Evolutionary conservation across 1,139 yeast genomes (phyloP).

Genomic region (Candida frijolesensis): DNA sequence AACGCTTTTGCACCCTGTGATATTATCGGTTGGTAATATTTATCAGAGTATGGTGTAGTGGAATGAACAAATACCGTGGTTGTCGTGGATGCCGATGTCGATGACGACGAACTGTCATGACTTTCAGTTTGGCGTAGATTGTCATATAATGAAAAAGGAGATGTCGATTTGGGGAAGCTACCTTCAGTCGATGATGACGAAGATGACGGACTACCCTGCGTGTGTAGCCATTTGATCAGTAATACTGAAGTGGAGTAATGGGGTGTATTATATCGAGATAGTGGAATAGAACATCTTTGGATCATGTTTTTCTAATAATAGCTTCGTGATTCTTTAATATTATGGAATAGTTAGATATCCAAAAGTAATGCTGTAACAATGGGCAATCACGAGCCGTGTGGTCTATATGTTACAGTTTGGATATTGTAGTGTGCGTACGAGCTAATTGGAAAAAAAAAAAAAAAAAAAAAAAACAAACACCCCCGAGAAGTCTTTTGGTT

Average conservation of each 20-base stretch:
- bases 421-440: no score
- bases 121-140: slow-evolving; percentile 1
- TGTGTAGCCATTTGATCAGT: slow-evolving; percentile 3
- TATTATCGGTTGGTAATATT: slow-evolving; percentile 30
- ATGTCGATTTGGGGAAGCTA: not conserved
- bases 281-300: slow-evolving; percentile 4
- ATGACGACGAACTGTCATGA: not conserved
- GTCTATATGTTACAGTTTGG: no score
- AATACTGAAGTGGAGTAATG: not conserved
- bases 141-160: slow-evolving; percentile 2
- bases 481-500: no score
- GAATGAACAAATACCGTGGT: slow-evolving; percentile 10
- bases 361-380: not conserved
- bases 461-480: not conserved
- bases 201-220: not conserved
- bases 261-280: slow-evolving; percentile 5
- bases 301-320: slow-evolving; percentile 1
- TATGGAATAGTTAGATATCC: not conserved
- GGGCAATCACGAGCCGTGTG: not conserved
- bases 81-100: not conserved
- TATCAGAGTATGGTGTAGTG: slow-evolving; percentile 29
- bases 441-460: no score
- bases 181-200: not conserved
- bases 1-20: slow-evolving; percentile 31
- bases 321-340: not conserved